Percentiles rank a stretch among this genome's conserved stretches.
Evolutionary conservation across 352 stramenopile genomes (phyloP).

Genomic region (Phytophthora multivora): DNA sequence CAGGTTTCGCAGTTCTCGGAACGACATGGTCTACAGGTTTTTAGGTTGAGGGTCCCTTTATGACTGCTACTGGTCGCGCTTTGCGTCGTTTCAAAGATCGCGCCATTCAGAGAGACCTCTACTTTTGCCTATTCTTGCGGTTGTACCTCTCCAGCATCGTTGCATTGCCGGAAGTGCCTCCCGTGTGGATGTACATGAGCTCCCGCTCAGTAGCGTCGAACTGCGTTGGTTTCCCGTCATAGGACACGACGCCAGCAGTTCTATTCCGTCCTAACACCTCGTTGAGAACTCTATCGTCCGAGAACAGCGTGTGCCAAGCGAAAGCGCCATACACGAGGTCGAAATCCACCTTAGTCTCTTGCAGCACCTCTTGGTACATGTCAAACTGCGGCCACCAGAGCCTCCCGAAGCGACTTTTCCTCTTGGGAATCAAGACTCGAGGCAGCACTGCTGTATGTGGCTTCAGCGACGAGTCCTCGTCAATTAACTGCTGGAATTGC

Average conservation of each 20-base stretch:
- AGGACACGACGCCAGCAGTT: not conserved
- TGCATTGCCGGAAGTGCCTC: conserved; percentile 72
- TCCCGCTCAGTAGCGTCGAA: conserved; percentile 26
- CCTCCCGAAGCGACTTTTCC: conserved; percentile 74
- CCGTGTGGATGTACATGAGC: conserved; percentile 84
- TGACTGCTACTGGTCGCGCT: not conserved
- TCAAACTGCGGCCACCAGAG: conserved; percentile 56
- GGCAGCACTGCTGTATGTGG: conserved; percentile 24
- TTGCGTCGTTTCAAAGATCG: conserved; percentile 32
- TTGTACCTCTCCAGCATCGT: conserved; percentile 75
- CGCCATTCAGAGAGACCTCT: not conserved
- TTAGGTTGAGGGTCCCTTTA: not conserved
- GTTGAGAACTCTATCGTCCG: conserved; percentile 41
- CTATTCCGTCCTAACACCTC: conserved; percentile 29
- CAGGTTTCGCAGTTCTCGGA: conserved; percentile 91
- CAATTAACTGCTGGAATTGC: conserved; percentile 56
- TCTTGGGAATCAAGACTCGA: conserved; percentile 47
- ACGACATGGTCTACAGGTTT: conserved; percentile 59
- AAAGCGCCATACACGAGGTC: conserved; percentile 81
- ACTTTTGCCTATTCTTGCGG: conserved; percentile 23
- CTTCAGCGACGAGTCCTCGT: conserved; percentile 26
- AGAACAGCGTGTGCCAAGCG: conserved; percentile 81
- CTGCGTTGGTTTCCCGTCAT: not conserved
- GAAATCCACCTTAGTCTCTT: conserved; percentile 67
- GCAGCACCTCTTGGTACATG: conserved; percentile 66